Evolutionary conservation across 495 filamentous ascomycete species (phyloP).

Genomic region (Talaromyces stipitatus): DNA sequence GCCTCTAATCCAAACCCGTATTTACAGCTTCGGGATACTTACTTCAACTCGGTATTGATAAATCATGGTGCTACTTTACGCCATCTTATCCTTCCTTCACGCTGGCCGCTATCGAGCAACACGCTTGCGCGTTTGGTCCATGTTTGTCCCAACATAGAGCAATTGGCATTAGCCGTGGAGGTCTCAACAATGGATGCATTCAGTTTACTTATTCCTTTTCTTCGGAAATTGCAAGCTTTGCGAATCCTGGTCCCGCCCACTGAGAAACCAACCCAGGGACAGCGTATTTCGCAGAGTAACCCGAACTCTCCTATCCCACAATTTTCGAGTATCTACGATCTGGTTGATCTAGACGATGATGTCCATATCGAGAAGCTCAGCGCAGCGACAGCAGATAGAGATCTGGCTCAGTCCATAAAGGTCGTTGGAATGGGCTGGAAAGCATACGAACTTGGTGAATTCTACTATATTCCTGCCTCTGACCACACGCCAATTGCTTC

Average conservation of each 20-base stretch:
- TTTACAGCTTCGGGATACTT: slow-evolving; percentile 32
- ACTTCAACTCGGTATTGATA: slow-evolving; percentile 33
- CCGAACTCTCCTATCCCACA: not conserved
- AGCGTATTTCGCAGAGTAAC: not conserved
- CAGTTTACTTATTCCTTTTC: slow-evolving; percentile 38
- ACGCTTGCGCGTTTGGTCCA: slow-evolving; percentile 45
- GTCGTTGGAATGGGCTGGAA: slow-evolving; percentile 35
- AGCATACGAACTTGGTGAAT: slow-evolving; percentile 27
- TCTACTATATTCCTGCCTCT: slow-evolving; percentile 21
- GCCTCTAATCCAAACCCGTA: slow-evolving; percentile 16
- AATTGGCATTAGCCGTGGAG: slow-evolving; percentile 45
- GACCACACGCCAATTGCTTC: not conserved
- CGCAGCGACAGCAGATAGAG: slow-evolving; percentile 24
- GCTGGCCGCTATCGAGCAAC: slow-evolving; percentile 43
- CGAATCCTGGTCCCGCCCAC: slow-evolving; percentile 35
- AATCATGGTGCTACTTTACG: slow-evolving; percentile 45
- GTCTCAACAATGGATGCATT: slow-evolving; percentile 34
- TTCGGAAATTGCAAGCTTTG: slow-evolving; percentile 35
- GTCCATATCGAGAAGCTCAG: slow-evolving; percentile 24
- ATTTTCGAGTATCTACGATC: not conserved
- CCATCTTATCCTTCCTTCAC: slow-evolving; percentile 49
- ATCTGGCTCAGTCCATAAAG: slow-evolving; percentile 26
- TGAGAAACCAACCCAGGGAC: not conserved
- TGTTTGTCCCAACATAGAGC: slow-evolving; percentile 50
- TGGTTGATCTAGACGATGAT: slow-evolving; percentile 33